These are phyloP conservation scores for Kuraishia cidri DNA, from an alignment of 805 yeast genomes.

Conservation along the genomic window DNA sequence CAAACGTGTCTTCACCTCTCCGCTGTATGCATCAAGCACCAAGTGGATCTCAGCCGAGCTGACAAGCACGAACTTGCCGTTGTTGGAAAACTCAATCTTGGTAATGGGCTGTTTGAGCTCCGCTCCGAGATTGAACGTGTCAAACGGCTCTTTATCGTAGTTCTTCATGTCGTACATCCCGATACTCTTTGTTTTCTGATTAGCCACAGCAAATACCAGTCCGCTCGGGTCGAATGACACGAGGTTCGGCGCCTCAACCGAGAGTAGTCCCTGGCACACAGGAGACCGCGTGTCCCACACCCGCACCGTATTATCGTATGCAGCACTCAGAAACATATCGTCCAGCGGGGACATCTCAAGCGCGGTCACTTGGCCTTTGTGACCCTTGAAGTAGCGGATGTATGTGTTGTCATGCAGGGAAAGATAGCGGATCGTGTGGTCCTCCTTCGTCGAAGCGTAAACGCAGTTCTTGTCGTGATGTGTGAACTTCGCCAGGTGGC, in stretches of 20 bases:
- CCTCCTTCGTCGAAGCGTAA: conserved; percentile 77
- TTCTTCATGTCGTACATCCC: conserved; percentile 54
- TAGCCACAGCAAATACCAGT: conserved; percentile 64
- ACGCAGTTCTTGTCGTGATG: conserved; percentile 65
- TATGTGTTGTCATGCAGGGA: conserved; percentile 72
- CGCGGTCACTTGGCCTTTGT: conserved; percentile 63
- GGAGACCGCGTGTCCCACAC: conserved; percentile 80
- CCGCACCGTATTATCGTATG: conserved; percentile 73
- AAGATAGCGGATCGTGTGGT: conserved; percentile 67
- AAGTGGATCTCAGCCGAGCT: conserved; percentile 21
- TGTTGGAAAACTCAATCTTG: conserved; percentile 33
- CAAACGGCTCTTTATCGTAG: conserved; percentile 50
- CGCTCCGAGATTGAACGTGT: conserved; percentile 27
- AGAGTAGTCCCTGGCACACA: conserved; percentile 53
- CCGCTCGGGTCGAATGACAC: conserved; percentile 83
- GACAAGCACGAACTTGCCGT: conserved; percentile 27
- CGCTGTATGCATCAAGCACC: conserved; percentile 63
- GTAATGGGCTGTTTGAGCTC: conserved; percentile 5
- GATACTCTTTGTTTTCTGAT: conserved; percentile 30
- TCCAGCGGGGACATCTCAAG: conserved; percentile 66
- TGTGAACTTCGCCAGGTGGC: conserved; percentile 78
- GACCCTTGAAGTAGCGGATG: conserved; percentile 83
- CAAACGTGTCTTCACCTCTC: conserved; percentile 36
- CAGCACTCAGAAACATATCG: conserved; percentile 56
- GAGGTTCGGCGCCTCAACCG: conserved; percentile 41